These are phyloP conservation scores for Lenwebbia sp. DNA, from an alignment of 345 rosid genomes.

Conservation along the genomic window DNA sequence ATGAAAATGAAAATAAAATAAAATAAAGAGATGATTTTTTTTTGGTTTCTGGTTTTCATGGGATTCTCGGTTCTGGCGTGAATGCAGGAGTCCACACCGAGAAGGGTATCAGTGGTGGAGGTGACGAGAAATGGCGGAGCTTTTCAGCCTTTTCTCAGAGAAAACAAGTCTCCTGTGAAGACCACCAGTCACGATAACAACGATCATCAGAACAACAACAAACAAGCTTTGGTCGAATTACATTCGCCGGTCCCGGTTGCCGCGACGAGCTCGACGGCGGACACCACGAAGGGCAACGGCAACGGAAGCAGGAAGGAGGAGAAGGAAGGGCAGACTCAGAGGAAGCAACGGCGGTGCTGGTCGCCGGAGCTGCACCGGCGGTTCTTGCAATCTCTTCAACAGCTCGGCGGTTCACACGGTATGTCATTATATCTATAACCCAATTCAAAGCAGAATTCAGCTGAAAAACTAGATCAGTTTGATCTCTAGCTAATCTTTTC, in stretches of 20 bases:
- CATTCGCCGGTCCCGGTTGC: conserved; percentile 22
- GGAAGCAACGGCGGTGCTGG: conserved; percentile 91
- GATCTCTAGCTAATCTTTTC: not conserved
- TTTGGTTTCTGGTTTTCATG: not conserved
- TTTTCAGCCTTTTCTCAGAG: conserved; percentile 67
- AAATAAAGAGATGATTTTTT: not conserved
- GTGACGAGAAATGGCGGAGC: conserved; percentile 66
- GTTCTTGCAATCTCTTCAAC: conserved; percentile 78
- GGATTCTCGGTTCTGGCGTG: not conserved
- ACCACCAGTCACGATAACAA: not conserved
- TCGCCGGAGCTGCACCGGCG: conserved; percentile 89
- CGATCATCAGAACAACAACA: not conserved
- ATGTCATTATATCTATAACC: not conserved
- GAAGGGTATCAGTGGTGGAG: conserved; percentile 45
- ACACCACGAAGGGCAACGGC: conserved; percentile 5
- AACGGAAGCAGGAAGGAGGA: conserved; percentile 20
- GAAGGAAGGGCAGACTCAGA: conserved; percentile 28
- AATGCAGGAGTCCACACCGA: conserved; percentile 18
- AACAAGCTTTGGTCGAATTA: conserved; percentile 7
- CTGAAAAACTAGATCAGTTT: not conserved
- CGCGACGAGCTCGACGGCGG: conserved; percentile 41
- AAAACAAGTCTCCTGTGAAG: conserved; percentile 19
- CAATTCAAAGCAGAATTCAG: not conserved
- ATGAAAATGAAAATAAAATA: not conserved
- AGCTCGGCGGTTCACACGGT: conserved; percentile 94